Evolutionary conservation across 2,329 filamentous ascomycete species (phyloP).

Genomic region (Paraphoma chrysanthemicola): DNA sequence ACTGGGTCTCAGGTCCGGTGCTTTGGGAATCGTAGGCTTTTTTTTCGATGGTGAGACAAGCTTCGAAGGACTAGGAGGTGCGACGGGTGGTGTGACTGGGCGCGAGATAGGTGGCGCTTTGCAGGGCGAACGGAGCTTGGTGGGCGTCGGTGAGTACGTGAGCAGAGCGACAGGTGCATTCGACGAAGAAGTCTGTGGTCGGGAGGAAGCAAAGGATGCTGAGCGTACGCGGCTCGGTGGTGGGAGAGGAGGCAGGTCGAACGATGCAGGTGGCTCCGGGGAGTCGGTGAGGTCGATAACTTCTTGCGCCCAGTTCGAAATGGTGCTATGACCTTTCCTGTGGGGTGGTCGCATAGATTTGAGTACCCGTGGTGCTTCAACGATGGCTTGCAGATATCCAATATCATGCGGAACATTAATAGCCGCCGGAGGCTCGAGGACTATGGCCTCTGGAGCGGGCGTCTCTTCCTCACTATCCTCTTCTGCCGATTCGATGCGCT

Average conservation of each 20-base stretch:
- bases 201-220: constrained; percentile 35
- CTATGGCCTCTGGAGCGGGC: too few species aligned
- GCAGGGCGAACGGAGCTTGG: constrained; percentile 39
- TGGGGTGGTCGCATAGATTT: constrained; percentile 30
- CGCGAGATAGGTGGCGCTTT: constrained; percentile 42
- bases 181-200: constrained; percentile 39
- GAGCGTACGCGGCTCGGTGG: constrained; percentile 26
- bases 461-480: constrained; percentile 16
- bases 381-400: background rate
- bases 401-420: background rate
- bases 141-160: constrained; percentile 44
- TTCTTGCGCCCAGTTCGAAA: constrained; percentile 40
- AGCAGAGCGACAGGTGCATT: constrained; percentile 35
- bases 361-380: constrained; percentile 4
- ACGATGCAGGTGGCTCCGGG: constrained; percentile 28
- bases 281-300: constrained; percentile 43
- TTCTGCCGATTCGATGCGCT: constrained; percentile 31
- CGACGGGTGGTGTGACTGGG: constrained; percentile 39
- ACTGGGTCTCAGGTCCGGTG: constrained; percentile 40
- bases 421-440: too few species aligned
- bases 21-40: constrained; percentile 37
- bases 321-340: constrained; percentile 33
- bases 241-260: constrained; percentile 15
- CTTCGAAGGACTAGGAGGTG: constrained; percentile 37
- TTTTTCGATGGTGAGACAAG: constrained; percentile 48